Conservation (phyloP, 1,139 yeast genomes). For the Scheffersomyces segobiensis region DNA sequence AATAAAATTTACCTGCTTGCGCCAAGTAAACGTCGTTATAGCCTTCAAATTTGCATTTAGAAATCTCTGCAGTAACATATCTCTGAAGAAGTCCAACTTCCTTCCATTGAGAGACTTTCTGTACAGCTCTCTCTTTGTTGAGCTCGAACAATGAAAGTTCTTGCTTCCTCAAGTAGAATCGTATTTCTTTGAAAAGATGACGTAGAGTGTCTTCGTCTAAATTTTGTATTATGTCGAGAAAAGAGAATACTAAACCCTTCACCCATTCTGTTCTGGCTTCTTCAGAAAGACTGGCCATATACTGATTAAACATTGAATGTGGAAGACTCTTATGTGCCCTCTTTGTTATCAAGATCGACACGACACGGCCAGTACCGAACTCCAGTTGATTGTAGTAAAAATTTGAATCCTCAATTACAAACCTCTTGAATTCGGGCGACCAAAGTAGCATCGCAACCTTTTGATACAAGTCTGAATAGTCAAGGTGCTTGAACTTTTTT, state of each 20-base stretch:
- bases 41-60: background rate
- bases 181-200: constrained; percentile 3
- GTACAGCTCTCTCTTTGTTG: constrained; percentile 1
- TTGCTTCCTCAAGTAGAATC: constrained; percentile 6
- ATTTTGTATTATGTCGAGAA: background rate
- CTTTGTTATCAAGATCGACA: background rate
- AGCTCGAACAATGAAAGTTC: constrained; percentile 6
- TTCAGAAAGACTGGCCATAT: background rate
- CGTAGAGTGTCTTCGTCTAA: background rate
- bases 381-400: background rate
- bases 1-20: background rate
- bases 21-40: background rate
- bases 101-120: background rate
- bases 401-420: background rate
- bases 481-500: background rate
- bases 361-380: background rate
- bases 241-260: background rate
- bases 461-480: background rate
- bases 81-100: background rate
- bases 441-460: background rate
- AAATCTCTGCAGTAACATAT: background rate
- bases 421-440: background rate
- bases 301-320: background rate
- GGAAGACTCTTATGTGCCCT: constrained; percentile 1
- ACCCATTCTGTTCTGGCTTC: background rate